These are phyloP conservation scores for Gilbertella persicaria DNA, from an alignment of 371 early-diverging fungal genomes.

Conservation along the genomic window DNA sequence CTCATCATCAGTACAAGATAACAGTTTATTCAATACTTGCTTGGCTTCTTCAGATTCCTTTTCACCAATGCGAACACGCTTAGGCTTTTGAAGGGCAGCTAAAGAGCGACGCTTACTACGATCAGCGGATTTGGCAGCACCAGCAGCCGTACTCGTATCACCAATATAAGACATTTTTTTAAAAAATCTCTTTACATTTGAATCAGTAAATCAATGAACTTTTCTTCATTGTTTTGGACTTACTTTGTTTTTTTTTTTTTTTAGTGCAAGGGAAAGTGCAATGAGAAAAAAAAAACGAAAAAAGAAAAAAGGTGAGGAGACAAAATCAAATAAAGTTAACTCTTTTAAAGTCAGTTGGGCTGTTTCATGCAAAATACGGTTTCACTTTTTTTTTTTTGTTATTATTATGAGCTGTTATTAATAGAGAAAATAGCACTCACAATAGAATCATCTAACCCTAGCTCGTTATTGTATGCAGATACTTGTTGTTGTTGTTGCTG, in stretches of 20 bases:
- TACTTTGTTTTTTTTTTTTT: not conserved
- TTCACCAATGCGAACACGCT: slow-evolving; percentile 44
- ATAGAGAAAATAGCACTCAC: slow-evolving; percentile 52
- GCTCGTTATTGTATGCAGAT: slow-evolving; percentile 39
- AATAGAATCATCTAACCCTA: slow-evolving; percentile 49
- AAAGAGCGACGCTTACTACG: slow-evolving; percentile 36
- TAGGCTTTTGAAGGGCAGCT: slow-evolving; percentile 30
- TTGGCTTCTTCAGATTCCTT: slow-evolving; percentile 47
- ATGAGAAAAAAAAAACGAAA: not conserved
- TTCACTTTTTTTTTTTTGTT: slow-evolving; percentile 1
- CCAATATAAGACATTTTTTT: slow-evolving; percentile 28
- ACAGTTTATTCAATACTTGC: slow-evolving; percentile 34
- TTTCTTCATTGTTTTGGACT: not conserved
- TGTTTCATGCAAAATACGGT: slow-evolving; percentile 14
- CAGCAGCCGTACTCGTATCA: slow-evolving; percentile 42
- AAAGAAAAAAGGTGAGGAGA: not conserved
- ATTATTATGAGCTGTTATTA: slow-evolving; percentile 18
- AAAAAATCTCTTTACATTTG: not conserved
- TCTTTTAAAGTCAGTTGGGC: slow-evolving; percentile 6
- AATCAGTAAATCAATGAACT: no score
- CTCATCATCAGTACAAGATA: slow-evolving; percentile 26
- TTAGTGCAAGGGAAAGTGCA: not conserved
- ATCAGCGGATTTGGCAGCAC: slow-evolving; percentile 44
- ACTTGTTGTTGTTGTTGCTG: slow-evolving; percentile 13
- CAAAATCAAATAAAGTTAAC: not conserved